phyloP scores from a whole-genome alignment of 2,329 filamentous ascomycete genomes.

The Tolypocladium ovalisporum region DNA sequence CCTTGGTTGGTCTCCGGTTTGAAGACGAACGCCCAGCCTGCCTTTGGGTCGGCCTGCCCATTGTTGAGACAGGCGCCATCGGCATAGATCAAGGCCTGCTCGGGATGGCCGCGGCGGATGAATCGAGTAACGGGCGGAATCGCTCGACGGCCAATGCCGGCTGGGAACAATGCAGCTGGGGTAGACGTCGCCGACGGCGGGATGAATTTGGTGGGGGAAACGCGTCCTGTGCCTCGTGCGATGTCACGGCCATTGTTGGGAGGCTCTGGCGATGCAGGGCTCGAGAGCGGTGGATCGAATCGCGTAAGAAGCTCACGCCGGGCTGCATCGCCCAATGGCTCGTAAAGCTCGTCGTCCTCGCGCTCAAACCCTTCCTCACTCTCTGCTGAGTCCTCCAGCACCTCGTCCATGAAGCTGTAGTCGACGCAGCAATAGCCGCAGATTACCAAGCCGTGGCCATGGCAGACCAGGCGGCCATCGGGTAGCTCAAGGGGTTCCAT shows the following conservation, averaged over 20 bases:
- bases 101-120: conserved; percentile 2
- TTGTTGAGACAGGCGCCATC: conserved; percentile 35
- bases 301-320: neutral
- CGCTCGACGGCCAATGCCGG: neutral
- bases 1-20: conserved; percentile 2
- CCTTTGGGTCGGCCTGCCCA: conserved; percentile 21
- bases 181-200: conserved; percentile 4
- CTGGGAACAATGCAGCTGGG: conserved; percentile 3
- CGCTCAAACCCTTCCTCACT: neutral
- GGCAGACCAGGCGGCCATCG: neutral
- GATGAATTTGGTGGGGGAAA: conserved; percentile 7
- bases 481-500: too few relatives aligned
- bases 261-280: neutral
- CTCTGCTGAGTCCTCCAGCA: neutral
- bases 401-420: too few relatives aligned
- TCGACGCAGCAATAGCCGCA: neutral
- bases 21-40: conserved; percentile 27
- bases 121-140: conserved; percentile 2
- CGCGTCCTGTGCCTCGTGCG: conserved; percentile 3
- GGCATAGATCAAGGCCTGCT: conserved; percentile 26
- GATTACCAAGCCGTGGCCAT: neutral
- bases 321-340: neutral
- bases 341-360: neutral
- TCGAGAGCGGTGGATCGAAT: neutral
- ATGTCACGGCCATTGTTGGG: neutral